A percentile compares a stretch with the other conserved stretches of the same genome.
These are phyloP conservation scores for Physcomitrium patens DNA, from an alignment of 225 moss, liverwort and hornwort genomes.

Conservation along the genomic window DNA sequence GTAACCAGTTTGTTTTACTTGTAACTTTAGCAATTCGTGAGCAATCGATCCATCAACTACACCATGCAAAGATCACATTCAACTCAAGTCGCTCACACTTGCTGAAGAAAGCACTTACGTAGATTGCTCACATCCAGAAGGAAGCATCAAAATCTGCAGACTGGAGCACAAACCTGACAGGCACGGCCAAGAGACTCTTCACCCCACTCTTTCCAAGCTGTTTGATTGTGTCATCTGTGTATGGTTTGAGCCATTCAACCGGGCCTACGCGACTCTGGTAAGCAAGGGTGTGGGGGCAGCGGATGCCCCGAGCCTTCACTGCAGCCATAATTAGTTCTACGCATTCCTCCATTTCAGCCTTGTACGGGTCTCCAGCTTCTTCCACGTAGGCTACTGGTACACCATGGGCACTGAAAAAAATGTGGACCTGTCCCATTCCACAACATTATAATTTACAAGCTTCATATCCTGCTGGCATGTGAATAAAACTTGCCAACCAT, in stretches of 20 bases:
- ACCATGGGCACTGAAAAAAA: slow-evolving; percentile 80
- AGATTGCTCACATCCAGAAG: not conserved
- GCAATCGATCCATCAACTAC: too few species aligned
- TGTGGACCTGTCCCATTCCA: slow-evolving; percentile 55
- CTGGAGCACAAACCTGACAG: slow-evolving; percentile 52
- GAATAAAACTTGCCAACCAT: not conserved
- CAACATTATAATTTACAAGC: not conserved
- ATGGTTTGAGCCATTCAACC: slow-evolving; percentile 78
- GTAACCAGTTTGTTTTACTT: not conserved
- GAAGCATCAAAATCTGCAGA: not conserved
- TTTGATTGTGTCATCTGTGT: slow-evolving; percentile 66
- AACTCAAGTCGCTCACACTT: too few species aligned
- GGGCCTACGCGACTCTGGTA: slow-evolving; percentile 83
- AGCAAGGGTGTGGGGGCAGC: slow-evolving; percentile 57
- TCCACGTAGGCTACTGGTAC: slow-evolving; percentile 78
- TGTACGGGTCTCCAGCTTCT: slow-evolving; percentile 77
- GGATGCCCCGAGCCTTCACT: slow-evolving; percentile 50
- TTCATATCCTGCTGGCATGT: not conserved
- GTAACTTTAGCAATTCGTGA: too few species aligned
- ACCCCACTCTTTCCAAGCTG: slow-evolving; percentile 69
- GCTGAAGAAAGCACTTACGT: too few species aligned
- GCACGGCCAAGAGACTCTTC: slow-evolving; percentile 68
- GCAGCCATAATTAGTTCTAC: slow-evolving; percentile 68
- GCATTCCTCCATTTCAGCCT: slow-evolving; percentile 86
- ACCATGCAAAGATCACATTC: not conserved